A percentile compares a stretch with the other conserved stretches of the same genome.
These are phyloP conservation scores for Oldenlandia corymbosa DNA, from an alignment of 257 asterid genomes.

Conservation along the genomic window DNA sequence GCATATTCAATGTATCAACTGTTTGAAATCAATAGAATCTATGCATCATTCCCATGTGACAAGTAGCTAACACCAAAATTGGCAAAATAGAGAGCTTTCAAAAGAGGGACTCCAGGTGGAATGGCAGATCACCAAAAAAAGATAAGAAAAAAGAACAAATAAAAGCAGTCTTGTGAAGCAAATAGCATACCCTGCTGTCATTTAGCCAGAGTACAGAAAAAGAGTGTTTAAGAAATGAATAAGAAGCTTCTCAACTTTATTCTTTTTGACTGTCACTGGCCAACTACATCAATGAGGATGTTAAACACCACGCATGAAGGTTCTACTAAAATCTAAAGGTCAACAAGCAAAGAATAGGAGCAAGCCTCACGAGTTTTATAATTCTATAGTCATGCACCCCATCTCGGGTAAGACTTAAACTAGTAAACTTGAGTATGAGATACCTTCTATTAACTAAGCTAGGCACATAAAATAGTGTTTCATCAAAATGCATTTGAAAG, in stretches of 20 bases:
- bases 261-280: neutral
- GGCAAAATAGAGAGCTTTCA: neutral
- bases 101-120: neutral
- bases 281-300: conserved; percentile 1
- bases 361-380: neutral
- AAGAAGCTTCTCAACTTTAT: neutral
- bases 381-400: neutral
- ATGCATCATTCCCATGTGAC: neutral
- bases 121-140: neutral
- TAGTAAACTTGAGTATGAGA: neutral
- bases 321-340: neutral
- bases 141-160: neutral
- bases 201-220: neutral
- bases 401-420: conserved; percentile 6
- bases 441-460: neutral
- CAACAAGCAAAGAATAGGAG: neutral
- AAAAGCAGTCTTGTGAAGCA: neutral
- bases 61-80: neutral
- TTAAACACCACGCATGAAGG: neutral
- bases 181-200: neutral
- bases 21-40: neutral
- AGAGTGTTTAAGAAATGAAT: neutral
- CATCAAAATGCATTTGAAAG: neutral
- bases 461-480: neutral
- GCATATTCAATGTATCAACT: neutral